phyloP scores from a whole-genome alignment of 2,329 filamentous ascomycete species.

The Paecilomyces variotii region DNA sequence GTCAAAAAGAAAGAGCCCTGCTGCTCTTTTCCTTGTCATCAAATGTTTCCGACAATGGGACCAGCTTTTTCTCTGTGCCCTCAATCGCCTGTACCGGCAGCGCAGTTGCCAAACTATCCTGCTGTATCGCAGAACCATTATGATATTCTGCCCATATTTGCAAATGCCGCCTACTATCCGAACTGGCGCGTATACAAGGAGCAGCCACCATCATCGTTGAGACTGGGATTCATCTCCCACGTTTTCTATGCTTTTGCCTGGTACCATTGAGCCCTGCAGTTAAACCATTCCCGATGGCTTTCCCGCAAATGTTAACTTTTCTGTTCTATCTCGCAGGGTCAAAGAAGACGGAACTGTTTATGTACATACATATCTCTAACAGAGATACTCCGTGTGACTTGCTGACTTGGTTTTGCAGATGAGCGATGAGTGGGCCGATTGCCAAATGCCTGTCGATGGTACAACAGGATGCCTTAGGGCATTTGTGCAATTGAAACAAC shows the following conservation, averaged over 20 bases:
- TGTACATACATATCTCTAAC: conserved; percentile 45
- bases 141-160: conserved; percentile 29
- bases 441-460: conserved; percentile 63
- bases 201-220: conserved; percentile 65
- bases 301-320: conserved; percentile 16
- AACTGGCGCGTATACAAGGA: conserved; percentile 67
- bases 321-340: conserved; percentile 42
- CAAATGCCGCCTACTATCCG: conserved; percentile 79
- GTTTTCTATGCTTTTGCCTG: conserved; percentile 76
- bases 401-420: conserved; percentile 45
- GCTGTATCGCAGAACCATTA: conserved; percentile 14
- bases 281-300: conserved; percentile 2
- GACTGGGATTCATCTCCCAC: conserved; percentile 69
- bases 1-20: background rate
- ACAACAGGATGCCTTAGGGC: conserved; percentile 64
- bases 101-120: conserved; percentile 10
- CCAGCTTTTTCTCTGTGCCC: conserved; percentile 6
- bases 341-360: conserved; percentile 65
- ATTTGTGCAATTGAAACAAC: conserved; percentile 62
- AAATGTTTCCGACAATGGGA: conserved; percentile 9
- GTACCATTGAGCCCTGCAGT: conserved; percentile 25
- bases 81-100: conserved; percentile 11
- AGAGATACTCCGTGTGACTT: background rate
- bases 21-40: background rate
- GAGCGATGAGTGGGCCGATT: conserved; percentile 71